Evolutionary conservation across 1,139 yeast species (phyloP).

Genomic region (Zygosaccharomyces pseudobailii): DNA sequence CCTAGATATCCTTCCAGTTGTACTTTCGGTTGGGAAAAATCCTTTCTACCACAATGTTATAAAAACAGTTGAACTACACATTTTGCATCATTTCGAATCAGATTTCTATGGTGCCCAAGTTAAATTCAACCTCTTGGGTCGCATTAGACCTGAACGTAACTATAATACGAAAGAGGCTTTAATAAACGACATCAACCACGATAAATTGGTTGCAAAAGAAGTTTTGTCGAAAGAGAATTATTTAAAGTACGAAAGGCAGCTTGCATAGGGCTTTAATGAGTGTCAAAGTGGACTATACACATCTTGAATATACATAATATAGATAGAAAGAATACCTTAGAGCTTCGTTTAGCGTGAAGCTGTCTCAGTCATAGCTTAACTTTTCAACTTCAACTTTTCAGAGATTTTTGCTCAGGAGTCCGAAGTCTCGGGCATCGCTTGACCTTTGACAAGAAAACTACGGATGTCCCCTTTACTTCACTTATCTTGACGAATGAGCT

Average conservation of each 20-base stretch:
- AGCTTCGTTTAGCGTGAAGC: not conserved
- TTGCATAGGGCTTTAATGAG: not conserved
- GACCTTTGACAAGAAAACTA: not conserved
- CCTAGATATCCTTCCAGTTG: conserved; percentile 64
- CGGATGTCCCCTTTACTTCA: not conserved
- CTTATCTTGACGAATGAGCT: not conserved
- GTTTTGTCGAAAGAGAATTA: conserved; percentile 35
- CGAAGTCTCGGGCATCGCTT: not conserved
- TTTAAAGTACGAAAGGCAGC: conserved; percentile 4
- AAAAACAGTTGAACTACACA: conserved; percentile 80
- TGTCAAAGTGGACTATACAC: not conserved
- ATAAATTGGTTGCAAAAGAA: conserved; percentile 61
- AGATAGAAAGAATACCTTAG: not conserved
- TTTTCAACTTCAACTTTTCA: not conserved
- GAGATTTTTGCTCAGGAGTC: not conserved
- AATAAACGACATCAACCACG: conserved; percentile 77
- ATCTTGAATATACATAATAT: not conserved
- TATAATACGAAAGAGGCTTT: conserved; percentile 84
- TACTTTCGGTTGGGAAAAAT: conserved; percentile 93
- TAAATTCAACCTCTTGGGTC: conserved; percentile 71
- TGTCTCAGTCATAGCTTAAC: not conserved
- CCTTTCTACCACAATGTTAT: conserved; percentile 72
- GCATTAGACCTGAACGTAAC: conserved; percentile 84
- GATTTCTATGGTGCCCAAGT: conserved; percentile 82
- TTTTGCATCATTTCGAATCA: conserved; percentile 63